Evolutionary conservation across 2,329 filamentous ascomycete species (phyloP).

Genomic region (Colletotrichum tropicicola): DNA sequence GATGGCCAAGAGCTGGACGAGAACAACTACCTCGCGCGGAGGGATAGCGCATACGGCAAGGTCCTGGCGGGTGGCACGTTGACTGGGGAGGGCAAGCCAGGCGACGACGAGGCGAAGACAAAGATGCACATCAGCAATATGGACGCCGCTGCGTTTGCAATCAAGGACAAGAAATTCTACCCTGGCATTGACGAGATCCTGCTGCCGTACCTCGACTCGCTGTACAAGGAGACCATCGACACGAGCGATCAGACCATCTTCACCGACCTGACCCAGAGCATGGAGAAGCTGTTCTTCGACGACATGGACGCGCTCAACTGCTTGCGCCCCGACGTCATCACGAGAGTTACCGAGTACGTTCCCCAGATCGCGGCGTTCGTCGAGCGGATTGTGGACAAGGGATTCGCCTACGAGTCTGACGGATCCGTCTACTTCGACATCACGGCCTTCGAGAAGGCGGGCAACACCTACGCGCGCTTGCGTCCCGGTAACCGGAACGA

Average conservation of each 20-base stretch:
- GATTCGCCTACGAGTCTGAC: constrained; percentile 83
- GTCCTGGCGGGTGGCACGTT: constrained; percentile 65
- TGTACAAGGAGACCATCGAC: constrained; percentile 70
- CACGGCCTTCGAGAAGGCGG: constrained; percentile 81
- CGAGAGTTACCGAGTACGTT: constrained; percentile 92
- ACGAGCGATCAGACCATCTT: constrained; percentile 77
- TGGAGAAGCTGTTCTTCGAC: constrained; percentile 86
- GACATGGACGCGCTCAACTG: constrained; percentile 92
- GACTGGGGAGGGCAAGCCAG: constrained; percentile 66
- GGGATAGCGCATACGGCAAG: constrained; percentile 62
- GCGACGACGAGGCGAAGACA: constrained; percentile 84
- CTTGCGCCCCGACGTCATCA: constrained; percentile 81
- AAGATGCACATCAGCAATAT: constrained; percentile 86
- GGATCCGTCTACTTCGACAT: constrained; percentile 97
- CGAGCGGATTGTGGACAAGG: constrained; percentile 82
- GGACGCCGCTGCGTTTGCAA: constrained; percentile 59
- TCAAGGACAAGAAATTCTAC: constrained; percentile 59
- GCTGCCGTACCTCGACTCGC: constrained; percentile 81
- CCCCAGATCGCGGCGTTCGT: constrained; percentile 88
- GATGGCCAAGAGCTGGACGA: constrained; percentile 54
- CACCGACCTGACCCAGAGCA: constrained; percentile 84
- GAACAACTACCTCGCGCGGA: constrained; percentile 57
- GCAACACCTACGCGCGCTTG: constrained; percentile 86
- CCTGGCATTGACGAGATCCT: constrained; percentile 72
- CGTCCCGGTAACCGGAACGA: constrained; percentile 88